Evolutionary conservation across 371 early-diverging fungal species (phyloP), one percentile per base, ranked within the genome.

Genomic region (Thermomucor indicae-seudaticae): DNA sequence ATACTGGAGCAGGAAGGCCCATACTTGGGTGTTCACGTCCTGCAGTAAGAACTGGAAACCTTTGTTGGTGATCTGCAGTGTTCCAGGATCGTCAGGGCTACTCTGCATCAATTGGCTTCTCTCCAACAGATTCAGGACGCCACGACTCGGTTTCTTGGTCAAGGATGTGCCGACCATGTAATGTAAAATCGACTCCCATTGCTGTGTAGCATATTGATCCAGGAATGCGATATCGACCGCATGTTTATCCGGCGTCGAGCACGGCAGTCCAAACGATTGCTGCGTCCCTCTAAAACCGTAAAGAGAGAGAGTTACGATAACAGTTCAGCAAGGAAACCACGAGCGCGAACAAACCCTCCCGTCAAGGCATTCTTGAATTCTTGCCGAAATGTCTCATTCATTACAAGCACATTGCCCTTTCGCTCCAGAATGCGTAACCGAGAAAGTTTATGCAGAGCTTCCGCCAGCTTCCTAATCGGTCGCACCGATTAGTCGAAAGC

Each of bases 21-120:
- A 93, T 1, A 95, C 91, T 78, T 97, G 97, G 16, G 92, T 84
- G 53, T 90, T 88, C 14, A 90, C 79, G 60, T 97, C 96, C 64
- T 94, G 95, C 23, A 97, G 67, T 35, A 97, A 62, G 64, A 97
- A 97, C 58, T 96, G 96, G 61, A 97, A 97, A 1, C 98, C 98
- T 50, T 90, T 89, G 67, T 91, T 93, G 12, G 96, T 95, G 52
- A 97, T 97, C 35, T 75, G 70, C 17, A 75, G 38, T 22, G 28
- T 34, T 34, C 10, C 22, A n/a, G 41, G 22, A 27, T 47, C 47
- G 22, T 46, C 19, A n/a, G 53, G 7, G 19, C 46, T 70, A 28
- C 62, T 60, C 47, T 79, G 83, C 94, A 95, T 95, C 17, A 95
- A 68, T 24, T 85, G 80, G 39, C 92, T 86, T 43, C 81, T 69